Evolutionary conservation across 2,329 filamentous ascomycete species (phyloP).

Genomic region (Epicoccum nigrum): DNA sequence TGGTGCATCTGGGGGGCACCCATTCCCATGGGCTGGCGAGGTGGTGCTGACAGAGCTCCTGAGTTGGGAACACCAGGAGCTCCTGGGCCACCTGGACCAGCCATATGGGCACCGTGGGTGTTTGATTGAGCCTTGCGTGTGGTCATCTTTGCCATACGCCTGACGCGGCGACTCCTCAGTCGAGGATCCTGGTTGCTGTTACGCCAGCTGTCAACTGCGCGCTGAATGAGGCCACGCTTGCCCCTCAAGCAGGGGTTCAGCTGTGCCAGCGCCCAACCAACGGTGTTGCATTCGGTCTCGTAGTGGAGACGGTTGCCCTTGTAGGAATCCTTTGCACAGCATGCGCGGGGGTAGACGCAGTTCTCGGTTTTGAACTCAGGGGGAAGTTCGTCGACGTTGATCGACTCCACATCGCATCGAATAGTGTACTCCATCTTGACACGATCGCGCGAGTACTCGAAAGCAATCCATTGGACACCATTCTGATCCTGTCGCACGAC

Average conservation of each 20-base stretch:
- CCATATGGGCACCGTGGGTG: conserved; percentile 68
- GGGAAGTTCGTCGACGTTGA: conserved; percentile 83
- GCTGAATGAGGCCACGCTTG: conserved; percentile 93
- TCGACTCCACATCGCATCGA: conserved; percentile 94
- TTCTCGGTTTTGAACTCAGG: conserved; percentile 97
- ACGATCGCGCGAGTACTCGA: conserved; percentile 94
- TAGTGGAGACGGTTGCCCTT: conserved; percentile 94
- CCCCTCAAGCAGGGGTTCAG: conserved; percentile 89
- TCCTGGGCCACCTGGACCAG: conserved; percentile 66
- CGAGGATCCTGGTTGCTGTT: conserved; percentile 98
- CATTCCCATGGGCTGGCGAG: conserved; percentile 72
- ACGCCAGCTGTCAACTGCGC: conserved; percentile 97
- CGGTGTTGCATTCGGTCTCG: conserved; percentile 97
- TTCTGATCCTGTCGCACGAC: conserved; percentile 95
- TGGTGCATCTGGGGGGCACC: conserved; percentile 69
- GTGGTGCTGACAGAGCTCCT: conserved; percentile 64
- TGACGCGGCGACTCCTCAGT: conserved; percentile 86
- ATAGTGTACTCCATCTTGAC: conserved; percentile 99
- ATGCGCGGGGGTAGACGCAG: conserved; percentile 95
- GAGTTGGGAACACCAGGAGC: conserved; percentile 69
- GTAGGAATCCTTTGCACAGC: conserved; percentile 94
- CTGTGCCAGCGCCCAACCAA: conserved; percentile 98
- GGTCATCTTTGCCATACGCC: conserved; percentile 95
- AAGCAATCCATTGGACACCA: conserved; percentile 98
- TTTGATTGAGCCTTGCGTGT: conserved; percentile 74